Base-by-base conservation (phyloP, 352 stramenopile genomes). In the Phytophthora boehmeriae region DNA sequence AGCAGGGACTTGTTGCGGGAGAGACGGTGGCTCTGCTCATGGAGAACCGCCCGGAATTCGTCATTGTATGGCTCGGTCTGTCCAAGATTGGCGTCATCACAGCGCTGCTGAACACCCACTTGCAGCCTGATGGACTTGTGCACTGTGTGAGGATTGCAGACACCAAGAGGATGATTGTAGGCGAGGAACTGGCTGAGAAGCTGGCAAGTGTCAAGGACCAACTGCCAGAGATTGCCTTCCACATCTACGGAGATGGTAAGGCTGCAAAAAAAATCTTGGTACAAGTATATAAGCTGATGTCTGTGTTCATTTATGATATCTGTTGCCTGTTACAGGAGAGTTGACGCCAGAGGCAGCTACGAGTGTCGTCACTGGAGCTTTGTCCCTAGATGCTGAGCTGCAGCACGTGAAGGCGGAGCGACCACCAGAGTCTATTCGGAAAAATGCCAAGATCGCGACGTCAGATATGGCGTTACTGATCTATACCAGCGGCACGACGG, bases 401-500 rank as follows among this genome's bases (percentile, higher is more conserved):
- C 46, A 51, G 23, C 54, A 68, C 8, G 52, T 70, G 55, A 72
- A 36, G 27, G 48, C 54, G 17, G 64, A 80, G 42, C 61, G 60
- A 19, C 70, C 76, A 2, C 45, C 71, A 0, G 36, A 44, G 8
- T 54, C 66, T 0, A 66, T 78, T 20, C 73, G 81, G 11, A 43
- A 60, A 0, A 53, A 67, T 27, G 66, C 66, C 41, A 65, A 62
- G 8, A 71, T 90, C 44, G 67, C 59, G 32, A 86, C 72, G n/a
- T 80, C 61, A 3, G 82, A 94, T 62, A 87, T 75, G 57, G 75
- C 75, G 22, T 60, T 93, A 42, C 72, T 89, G n/a, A 95, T 96
- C 58, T 96, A 93, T 59, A 95, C 85, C 34, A 95, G 85, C 42
- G 88, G 88, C 41, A 96, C 87, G 45, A 96, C 88, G 13, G 81